Percentiles rank a stretch among this genome's conserved stretches.
Conservation (phyloP, 176 grass and related monocot species). For the Juncus effusus region DNA sequence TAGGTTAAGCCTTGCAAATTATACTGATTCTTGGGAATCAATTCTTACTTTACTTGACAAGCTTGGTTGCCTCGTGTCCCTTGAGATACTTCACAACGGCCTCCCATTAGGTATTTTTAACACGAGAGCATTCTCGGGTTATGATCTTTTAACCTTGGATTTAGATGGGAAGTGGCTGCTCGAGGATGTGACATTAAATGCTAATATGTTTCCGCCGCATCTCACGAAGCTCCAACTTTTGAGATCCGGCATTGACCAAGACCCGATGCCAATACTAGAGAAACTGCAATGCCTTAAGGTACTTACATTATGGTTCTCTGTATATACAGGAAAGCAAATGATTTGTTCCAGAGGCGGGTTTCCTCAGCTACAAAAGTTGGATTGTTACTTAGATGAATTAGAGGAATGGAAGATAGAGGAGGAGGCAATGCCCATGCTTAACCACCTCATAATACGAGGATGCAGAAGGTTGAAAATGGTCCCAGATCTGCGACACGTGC, state of each 20-base stretch:
- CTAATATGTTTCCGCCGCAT: background rate
- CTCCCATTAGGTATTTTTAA: background rate
- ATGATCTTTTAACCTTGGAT: background rate
- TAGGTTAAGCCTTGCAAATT: background rate
- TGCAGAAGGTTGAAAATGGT: no score
- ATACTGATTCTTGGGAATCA: background rate
- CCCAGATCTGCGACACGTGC: no score
- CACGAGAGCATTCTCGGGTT: background rate
- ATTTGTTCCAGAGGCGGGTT: no score
- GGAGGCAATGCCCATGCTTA: no score
- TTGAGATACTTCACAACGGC: no score
- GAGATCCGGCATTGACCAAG: background rate
- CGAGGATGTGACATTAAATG: background rate
- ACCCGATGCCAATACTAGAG: no score
- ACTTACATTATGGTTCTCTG: background rate
- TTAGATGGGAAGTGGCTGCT: background rate
- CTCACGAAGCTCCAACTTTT: conserved; percentile 7
- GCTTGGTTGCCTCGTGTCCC: no score
- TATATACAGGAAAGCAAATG: background rate
- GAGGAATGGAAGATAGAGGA: background rate
- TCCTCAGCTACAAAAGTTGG: no score
- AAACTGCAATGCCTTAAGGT: no score
- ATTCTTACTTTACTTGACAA: background rate
- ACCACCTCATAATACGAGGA: no score
- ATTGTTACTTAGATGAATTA: background rate